A percentile compares a stretch with the other conserved stretches of the same genome.
phyloP scores from a whole-genome alignment of 2,329 filamentous ascomycete genomes.

The Xylariales sp. region DNA sequence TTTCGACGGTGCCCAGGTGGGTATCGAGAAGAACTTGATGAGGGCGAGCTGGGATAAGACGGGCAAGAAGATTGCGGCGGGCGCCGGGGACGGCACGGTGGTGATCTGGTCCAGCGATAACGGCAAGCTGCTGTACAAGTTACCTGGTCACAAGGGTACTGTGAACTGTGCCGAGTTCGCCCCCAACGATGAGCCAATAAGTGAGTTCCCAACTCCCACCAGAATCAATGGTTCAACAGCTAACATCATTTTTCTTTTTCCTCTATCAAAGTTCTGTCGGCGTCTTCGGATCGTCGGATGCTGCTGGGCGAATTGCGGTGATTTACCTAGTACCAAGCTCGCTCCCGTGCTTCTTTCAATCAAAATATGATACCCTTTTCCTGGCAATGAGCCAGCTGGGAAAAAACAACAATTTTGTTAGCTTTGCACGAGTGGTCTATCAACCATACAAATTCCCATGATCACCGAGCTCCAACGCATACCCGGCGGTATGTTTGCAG shows the following conservation, averaged over 20 bases:
- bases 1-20: constrained; percentile 85
- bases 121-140: constrained; percentile 90
- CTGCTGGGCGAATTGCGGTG: constrained; percentile 77
- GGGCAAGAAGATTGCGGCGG: constrained; percentile 82
- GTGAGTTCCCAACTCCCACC: constrained; percentile 53
- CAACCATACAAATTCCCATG: no score
- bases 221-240: background rate
- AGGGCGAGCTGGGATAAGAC: constrained; percentile 84
- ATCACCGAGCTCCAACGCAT: no score
- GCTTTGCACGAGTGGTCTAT: no score
- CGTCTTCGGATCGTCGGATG: constrained; percentile 82
- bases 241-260: no score
- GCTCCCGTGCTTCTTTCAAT: no score
- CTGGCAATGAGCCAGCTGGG: no score
- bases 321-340: constrained; percentile 22
- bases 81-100: constrained; percentile 85
- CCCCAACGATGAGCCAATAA: constrained; percentile 76
- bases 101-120: constrained; percentile 85
- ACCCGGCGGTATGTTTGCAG: no score
- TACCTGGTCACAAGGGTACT: constrained; percentile 90
- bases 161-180: constrained; percentile 95
- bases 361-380: no score
- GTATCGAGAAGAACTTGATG: constrained; percentile 87
- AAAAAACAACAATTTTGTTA: no score
- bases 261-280: constrained; percentile 76